phyloP scores from a whole-genome alignment of 164 flowering plant species.

The Protea cynaroides region DNA sequence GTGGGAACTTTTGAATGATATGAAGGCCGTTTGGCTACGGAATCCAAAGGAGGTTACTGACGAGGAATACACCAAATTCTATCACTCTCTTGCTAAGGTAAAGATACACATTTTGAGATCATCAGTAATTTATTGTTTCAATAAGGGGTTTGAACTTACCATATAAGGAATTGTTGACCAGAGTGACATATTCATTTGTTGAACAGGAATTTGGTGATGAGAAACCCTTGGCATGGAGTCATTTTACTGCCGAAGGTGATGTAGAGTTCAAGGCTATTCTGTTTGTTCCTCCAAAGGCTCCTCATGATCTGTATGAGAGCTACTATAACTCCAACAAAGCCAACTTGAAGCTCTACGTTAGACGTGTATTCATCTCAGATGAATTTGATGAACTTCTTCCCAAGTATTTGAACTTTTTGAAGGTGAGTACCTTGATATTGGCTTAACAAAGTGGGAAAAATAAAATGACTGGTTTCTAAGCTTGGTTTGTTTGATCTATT shows the following conservation, averaged over 20 bases:
- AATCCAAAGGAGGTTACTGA: constrained; percentile 96
- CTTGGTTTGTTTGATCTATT: not conserved
- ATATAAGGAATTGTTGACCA: not conserved
- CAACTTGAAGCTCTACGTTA: constrained; percentile 84
- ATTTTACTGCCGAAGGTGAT: constrained; percentile 95
- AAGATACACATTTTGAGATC: not conserved
- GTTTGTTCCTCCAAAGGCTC: constrained; percentile 97
- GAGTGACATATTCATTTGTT: constrained; percentile 4
- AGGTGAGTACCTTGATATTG: constrained; percentile 29
- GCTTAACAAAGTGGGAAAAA: not conserved
- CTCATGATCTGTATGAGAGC: constrained; percentile 91
- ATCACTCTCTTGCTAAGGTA: constrained; percentile 89
- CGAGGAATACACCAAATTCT: constrained; percentile 90
- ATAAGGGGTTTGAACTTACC: not conserved
- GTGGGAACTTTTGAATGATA: constrained; percentile 94
- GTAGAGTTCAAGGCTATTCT: constrained; percentile 96
- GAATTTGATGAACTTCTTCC: constrained; percentile 97
- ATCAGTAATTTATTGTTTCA: not conserved
- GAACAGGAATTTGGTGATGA: constrained; percentile 85
- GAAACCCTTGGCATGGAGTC: constrained; percentile 87
- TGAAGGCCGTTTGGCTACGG: constrained; percentile 93
- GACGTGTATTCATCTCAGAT: constrained; percentile 94
- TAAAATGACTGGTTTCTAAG: not conserved
- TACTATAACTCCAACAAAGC: constrained; percentile 80
- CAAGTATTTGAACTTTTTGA: constrained; percentile 82